These are phyloP conservation scores for Aspergillus ustus DNA, from an alignment of 2,329 filamentous ascomycete genomes.

Conservation along the genomic window DNA sequence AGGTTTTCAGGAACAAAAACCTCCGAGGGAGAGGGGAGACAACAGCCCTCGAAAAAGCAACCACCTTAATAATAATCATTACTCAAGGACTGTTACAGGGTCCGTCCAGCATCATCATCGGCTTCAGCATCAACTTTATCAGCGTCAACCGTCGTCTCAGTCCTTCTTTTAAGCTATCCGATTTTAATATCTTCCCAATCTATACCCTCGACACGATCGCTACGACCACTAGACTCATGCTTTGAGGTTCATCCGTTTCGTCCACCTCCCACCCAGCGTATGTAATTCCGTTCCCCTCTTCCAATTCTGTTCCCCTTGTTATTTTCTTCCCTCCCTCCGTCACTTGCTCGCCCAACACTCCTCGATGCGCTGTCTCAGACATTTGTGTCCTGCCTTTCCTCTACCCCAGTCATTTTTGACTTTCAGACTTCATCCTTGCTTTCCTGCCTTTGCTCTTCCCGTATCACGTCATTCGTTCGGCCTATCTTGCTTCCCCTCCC, in stretches of 20 bases:
- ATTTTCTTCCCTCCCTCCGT: slow-evolving; percentile 6
- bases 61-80: slow-evolving; percentile 21
- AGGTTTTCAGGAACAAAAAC: slow-evolving; percentile 27
- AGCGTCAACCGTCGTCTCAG: slow-evolving; percentile 16
- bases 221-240: slow-evolving; percentile 29
- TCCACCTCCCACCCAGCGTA: slow-evolving; percentile 30
- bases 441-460: neutral
- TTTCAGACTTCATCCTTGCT: neutral
- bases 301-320: slow-evolving; percentile 12
- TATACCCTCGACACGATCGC: slow-evolving; percentile 24
- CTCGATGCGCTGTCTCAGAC: neutral
- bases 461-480: slow-evolving; percentile 11
- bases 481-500: slow-evolving; percentile 1
- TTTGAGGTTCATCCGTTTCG: slow-evolving; percentile 27
- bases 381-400: neutral
- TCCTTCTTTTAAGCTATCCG: slow-evolving; percentile 15
- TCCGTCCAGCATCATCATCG: slow-evolving; percentile 10
- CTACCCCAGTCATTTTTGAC: neutral
- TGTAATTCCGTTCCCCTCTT: slow-evolving; percentile 23
- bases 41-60: slow-evolving; percentile 8
- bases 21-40: slow-evolving; percentile 27
- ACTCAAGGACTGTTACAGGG: slow-evolving; percentile 14
- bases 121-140: slow-evolving; percentile 19
- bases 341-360: neutral
- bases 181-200: slow-evolving; percentile 14